phyloP scores from a whole-genome alignment of 2,329 filamentous ascomycete species.

The Colletotrichum zoysiae region DNA sequence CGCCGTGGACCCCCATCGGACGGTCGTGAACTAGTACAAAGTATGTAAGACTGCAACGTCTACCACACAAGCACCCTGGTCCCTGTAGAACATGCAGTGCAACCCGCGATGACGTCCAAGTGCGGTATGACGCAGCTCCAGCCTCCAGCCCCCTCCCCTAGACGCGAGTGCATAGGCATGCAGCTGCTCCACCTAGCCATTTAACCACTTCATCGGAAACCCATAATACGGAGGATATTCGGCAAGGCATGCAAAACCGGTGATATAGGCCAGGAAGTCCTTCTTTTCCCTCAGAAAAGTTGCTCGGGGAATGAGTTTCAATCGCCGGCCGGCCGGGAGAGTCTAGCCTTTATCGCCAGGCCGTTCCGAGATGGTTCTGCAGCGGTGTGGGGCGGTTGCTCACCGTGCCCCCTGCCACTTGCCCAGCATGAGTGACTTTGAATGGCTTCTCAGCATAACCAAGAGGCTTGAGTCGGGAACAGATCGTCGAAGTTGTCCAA shows the following conservation, averaged over 20 bases:
- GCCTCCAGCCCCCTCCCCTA: slow-evolving; percentile 16
- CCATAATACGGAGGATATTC: slow-evolving; percentile 18
- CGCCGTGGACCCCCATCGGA: slow-evolving; percentile 12
- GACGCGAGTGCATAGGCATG: slow-evolving; percentile 37
- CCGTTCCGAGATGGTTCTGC: slow-evolving; percentile 30
- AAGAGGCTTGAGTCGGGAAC: slow-evolving; percentile 35
- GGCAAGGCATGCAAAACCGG: slow-evolving; percentile 14
- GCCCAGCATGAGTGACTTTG: slow-evolving; percentile 9
- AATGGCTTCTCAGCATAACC: slow-evolving; percentile 22
- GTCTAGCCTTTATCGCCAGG: slow-evolving; percentile 37
- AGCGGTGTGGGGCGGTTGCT: slow-evolving; percentile 35
- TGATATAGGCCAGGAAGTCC: slow-evolving; percentile 25
- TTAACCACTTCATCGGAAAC: slow-evolving; percentile 36
- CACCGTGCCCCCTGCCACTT: slow-evolving; percentile 28
- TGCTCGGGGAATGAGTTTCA: slow-evolving; percentile 8
- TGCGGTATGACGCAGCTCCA: slow-evolving; percentile 40
- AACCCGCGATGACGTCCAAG: slow-evolving; percentile 39
- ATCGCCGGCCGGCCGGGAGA: slow-evolving; percentile 35
- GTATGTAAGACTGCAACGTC: slow-evolving; percentile 33
- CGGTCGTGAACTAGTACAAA: slow-evolving; percentile 10
- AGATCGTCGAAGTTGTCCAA: slow-evolving; percentile 29
- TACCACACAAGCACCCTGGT: too few species aligned
- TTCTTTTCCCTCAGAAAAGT: slow-evolving; percentile 14
- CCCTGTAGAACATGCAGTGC: slow-evolving; percentile 30
- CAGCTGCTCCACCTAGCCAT: slow-evolving; percentile 31